phyloP scores from a whole-genome alignment of 495 filamentous ascomycete species.

The Aspergillus sclerotiicarbonarius region DNA sequence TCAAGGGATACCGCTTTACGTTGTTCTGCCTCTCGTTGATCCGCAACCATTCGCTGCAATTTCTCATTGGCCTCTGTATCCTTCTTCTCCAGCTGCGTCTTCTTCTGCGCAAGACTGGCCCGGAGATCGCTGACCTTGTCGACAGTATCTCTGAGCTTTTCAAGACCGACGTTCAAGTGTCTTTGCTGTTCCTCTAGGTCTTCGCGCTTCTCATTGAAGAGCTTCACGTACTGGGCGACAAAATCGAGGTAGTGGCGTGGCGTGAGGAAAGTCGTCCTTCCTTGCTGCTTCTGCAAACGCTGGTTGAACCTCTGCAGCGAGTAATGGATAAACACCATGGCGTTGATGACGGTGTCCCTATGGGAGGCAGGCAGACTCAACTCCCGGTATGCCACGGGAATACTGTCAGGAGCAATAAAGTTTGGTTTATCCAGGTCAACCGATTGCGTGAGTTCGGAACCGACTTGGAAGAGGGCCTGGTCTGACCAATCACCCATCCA shows the following conservation, averaged over 20 bases:
- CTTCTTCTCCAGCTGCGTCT: constrained; percentile 87
- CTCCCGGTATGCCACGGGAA: constrained; percentile 87
- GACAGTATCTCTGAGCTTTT: constrained; percentile 96
- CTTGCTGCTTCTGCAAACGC: constrained; percentile 87
- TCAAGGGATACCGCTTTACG: constrained; percentile 82
- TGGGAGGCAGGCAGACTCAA: constrained; percentile 82
- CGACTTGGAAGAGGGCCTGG: constrained; percentile 97
- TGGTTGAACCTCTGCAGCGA: constrained; percentile 86
- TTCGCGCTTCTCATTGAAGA: constrained; percentile 98
- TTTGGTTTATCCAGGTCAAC: constrained; percentile 87
- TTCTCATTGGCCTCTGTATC: constrained; percentile 96
- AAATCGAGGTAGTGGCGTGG: constrained; percentile 98
- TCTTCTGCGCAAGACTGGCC: constrained; percentile 87
- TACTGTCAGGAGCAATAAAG: constrained; percentile 83
- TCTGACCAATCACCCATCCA: constrained; percentile 99
- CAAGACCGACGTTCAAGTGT: constrained; percentile 94
- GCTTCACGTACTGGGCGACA: constrained; percentile 93
- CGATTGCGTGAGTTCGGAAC: constrained; percentile 89
- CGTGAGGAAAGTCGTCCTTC: constrained; percentile 85
- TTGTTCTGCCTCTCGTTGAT: constrained; percentile 94
- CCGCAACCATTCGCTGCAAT: constrained; percentile 91
- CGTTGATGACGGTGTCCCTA: constrained; percentile 86
- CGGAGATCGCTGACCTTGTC: constrained; percentile 94
- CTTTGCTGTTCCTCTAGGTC: constrained; percentile 98
- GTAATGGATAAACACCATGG: constrained; percentile 98